phyloP scores from a whole-genome alignment of 1,284 basidiomycete species.

The Tilletiopsis washingtonensis region DNA sequence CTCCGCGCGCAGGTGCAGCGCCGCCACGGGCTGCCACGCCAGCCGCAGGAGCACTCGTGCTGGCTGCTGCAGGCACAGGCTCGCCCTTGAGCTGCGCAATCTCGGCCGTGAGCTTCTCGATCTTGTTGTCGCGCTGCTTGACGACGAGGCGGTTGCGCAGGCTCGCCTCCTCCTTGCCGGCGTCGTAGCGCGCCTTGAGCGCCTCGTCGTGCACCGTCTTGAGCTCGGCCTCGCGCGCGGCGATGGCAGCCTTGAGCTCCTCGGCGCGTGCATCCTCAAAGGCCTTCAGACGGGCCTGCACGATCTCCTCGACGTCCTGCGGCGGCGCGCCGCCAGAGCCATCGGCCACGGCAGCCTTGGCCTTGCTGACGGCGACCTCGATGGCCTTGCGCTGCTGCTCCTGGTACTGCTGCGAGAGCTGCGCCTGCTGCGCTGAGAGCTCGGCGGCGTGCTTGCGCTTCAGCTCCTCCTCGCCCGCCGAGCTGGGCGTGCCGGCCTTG shows the following conservation, averaged over 20 bases:
- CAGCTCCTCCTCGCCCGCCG: constrained; percentile 14
- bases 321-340: background rate
- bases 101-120: constrained; percentile 37
- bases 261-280: constrained; percentile 25
- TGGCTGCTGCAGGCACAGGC: background rate
- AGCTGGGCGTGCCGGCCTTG: background rate
- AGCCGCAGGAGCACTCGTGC: too few species aligned
- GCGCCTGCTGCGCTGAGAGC: constrained; percentile 12
- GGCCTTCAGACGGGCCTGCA: constrained; percentile 20
- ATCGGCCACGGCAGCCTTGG: constrained; percentile 4
- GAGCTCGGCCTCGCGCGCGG: constrained; percentile 34
- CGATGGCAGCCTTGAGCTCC: constrained; percentile 27
- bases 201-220: constrained; percentile 30
- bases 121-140: constrained; percentile 43
- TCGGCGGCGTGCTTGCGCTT: constrained; percentile 19
- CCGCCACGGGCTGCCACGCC: too few species aligned
- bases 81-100: constrained; percentile 38
- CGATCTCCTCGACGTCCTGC: constrained; percentile 16
- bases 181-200: constrained; percentile 30
- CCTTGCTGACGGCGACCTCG: constrained; percentile 10
- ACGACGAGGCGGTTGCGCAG: constrained; percentile 42
- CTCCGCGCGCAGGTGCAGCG: too few species aligned
- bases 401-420: constrained; percentile 18
- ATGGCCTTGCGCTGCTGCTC: constrained; percentile 10
- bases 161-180: constrained; percentile 44